Evolutionary conservation across 306 rosid genomes (phyloP), one percentile per base, ranked within the genome.

Genomic region (Purshia tridentata): DNA sequence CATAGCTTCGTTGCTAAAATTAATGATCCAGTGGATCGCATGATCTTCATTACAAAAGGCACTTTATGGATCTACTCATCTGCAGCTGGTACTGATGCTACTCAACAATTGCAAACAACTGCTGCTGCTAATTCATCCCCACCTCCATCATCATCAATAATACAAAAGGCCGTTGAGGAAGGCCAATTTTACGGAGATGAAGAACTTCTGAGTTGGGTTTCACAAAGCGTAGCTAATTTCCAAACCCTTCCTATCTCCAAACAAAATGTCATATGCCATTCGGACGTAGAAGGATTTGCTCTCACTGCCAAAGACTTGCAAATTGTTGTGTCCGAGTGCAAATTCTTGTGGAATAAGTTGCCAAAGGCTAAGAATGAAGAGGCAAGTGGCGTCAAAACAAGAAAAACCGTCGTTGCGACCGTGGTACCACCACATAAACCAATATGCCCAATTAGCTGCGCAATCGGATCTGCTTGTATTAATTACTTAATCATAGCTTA

Each of bases 41-140:
- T 79, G 67, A 20, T 79, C 20, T 63, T 79, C 22, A 29, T 79
- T 52, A 74, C 60, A 0, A 64, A 54, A 68, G 83, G 79, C 20
- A 22, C 40, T 5, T 56, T 18, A 55, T 61, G 48, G 78, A 42
- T 50, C 5, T 78, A 51, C 46, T 8, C 54, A 12, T n/a, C 64
- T 7, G 48, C 12, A 8, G 19, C 12, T 5, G 6, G n/a, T 15
- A 5, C 65, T 56, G 5, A n/a, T n/a, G n/a, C n/a, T n/a, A n/a
- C n/a, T n/a, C n/a, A n/a, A n/a, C n/a, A n/a, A n/a, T n/a, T n/a
- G n/a, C n/a, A n/a, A n/a, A n/a, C n/a, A n/a, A n/a, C n/a, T n/a
- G n/a, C n/a, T n/a, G 29, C 29, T 23, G 29, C 29, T 23, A 23
- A 23, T 23, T 0, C 29, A 23, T 23, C 29, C 29, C 29, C 29